phyloP scores from a whole-genome alignment of 257 asterid species.

The Phtheirospermum japonicum region DNA sequence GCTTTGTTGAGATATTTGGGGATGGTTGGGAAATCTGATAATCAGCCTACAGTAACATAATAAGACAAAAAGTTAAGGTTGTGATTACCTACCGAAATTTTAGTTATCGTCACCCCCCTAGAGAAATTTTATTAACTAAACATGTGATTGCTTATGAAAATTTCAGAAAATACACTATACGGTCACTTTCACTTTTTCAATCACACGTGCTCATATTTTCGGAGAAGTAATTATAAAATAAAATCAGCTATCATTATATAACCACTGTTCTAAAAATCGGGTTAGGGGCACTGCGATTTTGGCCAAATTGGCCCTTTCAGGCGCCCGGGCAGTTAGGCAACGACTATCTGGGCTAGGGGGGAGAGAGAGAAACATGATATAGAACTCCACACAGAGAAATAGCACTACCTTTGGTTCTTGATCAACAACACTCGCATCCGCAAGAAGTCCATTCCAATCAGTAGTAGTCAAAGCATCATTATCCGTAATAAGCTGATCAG shows the following conservation, averaged over 20 bases:
- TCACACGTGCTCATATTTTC: too few species aligned
- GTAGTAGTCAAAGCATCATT: slow-evolving; percentile 54
- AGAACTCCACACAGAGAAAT: slow-evolving; percentile 24
- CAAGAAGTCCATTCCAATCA: slow-evolving; percentile 60
- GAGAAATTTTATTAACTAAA: background rate
- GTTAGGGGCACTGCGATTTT: too few species aligned
- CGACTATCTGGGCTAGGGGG: too few species aligned
- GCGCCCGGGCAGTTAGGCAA: too few species aligned
- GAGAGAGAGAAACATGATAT: too few species aligned
- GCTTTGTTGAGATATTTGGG: slow-evolving; percentile 41
- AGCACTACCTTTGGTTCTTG: slow-evolving; percentile 41
- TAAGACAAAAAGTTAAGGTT: slow-evolving; percentile 11
- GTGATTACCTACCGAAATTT: background rate
- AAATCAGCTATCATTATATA: background rate
- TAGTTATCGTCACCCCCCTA: background rate
- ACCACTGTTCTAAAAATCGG: too few species aligned
- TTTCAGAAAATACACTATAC: background rate
- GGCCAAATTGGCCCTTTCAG: too few species aligned
- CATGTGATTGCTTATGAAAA: background rate
- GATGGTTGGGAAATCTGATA: slow-evolving; percentile 42
- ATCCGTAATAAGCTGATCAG: slow-evolving; percentile 60
- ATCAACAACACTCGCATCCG: slow-evolving; percentile 45
- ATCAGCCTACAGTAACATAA: too few species aligned
- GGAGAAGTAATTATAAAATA: too few species aligned
- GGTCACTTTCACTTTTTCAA: background rate